phyloP scores from a whole-genome alignment of 169 alveolate species.

The Neospora caninum region DNA sequence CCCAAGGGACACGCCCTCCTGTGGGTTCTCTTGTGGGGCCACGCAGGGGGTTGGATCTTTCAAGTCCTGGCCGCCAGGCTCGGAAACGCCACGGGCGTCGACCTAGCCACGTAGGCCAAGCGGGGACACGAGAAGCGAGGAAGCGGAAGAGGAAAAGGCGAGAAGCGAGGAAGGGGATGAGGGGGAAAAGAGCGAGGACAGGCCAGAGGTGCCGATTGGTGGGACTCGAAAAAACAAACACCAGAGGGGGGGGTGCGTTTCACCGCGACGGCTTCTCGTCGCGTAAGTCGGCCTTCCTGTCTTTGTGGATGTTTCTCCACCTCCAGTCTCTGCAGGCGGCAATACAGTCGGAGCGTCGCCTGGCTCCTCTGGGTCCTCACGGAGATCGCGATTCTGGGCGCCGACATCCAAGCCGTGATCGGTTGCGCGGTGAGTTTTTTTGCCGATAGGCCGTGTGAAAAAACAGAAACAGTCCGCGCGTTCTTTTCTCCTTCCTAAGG shows the following conservation, averaged over 20 bases:
- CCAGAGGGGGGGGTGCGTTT: no score
- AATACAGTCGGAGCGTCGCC: conserved; percentile 71
- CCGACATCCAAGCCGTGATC: conserved; percentile 81
- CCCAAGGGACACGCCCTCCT: conserved; percentile 71
- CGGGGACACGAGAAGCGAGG: not conserved
- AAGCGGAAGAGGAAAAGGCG: not conserved
- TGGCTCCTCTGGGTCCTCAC: conserved; percentile 75
- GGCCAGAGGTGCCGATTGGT: no score
- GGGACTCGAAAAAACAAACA: no score
- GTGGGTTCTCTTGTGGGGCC: conserved; percentile 75
- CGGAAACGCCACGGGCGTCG: conserved; percentile 76
- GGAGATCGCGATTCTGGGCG: conserved; percentile 83
- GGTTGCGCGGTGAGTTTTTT: conserved; percentile 76
- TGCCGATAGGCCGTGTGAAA: not conserved
- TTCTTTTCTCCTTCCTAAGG: no score
- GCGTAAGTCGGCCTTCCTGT: no score
- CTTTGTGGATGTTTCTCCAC: not conserved
- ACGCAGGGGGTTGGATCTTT: conserved; percentile 73
- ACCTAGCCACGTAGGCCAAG: conserved; percentile 69
- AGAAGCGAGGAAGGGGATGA: not conserved
- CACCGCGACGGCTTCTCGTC: no score
- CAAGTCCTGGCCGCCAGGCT: conserved; percentile 75
- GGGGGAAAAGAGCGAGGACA: not conserved
- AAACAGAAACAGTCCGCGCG: no score
- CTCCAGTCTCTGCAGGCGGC: conserved; percentile 69